These are phyloP conservation scores for Neofusicoccum cordaticola DNA, from an alignment of 2,329 filamentous ascomycete species.

Conservation along the genomic window DNA sequence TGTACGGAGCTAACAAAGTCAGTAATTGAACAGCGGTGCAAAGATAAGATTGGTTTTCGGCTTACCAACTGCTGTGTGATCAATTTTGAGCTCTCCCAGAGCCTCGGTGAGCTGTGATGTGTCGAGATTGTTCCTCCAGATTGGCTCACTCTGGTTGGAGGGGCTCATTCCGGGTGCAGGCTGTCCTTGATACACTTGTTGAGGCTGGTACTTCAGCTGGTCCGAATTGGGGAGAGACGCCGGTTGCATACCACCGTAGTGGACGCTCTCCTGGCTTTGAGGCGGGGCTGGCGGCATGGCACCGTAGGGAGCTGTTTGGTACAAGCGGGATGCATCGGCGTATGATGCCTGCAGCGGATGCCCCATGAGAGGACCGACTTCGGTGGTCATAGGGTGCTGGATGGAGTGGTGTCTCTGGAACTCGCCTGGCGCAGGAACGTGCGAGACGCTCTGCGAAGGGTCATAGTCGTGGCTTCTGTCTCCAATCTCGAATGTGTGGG, in stretches of 20 bases:
- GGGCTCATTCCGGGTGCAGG: constrained; percentile 30
- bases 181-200: constrained; percentile 32
- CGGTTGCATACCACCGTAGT: constrained; percentile 36
- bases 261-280: constrained; percentile 30
- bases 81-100: constrained; percentile 81
- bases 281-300: constrained; percentile 25
- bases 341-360: constrained; percentile 24
- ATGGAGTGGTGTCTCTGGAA: constrained; percentile 36
- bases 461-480: constrained; percentile 38
- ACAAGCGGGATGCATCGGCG: constrained; percentile 30
- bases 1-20: constrained; percentile 68
- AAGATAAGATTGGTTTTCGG: constrained; percentile 3
- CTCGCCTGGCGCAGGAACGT: constrained; percentile 38
- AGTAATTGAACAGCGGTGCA: constrained; percentile 18
- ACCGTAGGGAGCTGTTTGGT: constrained; percentile 35
- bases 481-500: constrained; percentile 42
- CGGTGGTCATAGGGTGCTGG: constrained; percentile 22
- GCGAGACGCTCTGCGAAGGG: constrained; percentile 28
- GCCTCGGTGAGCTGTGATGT: constrained; percentile 70
- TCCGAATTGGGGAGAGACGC: constrained; percentile 29
- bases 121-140: constrained; percentile 42
- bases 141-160: constrained; percentile 50
- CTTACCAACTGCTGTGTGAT: constrained; percentile 81
- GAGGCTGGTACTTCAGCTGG: constrained; percentile 33
- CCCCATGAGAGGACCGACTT: constrained; percentile 3